A percentile compares a stretch with the other conserved stretches of the same genome.
phyloP scores from a whole-genome alignment of 768 basidiomycete genomes.

The Lactarius tabidus region DNA sequence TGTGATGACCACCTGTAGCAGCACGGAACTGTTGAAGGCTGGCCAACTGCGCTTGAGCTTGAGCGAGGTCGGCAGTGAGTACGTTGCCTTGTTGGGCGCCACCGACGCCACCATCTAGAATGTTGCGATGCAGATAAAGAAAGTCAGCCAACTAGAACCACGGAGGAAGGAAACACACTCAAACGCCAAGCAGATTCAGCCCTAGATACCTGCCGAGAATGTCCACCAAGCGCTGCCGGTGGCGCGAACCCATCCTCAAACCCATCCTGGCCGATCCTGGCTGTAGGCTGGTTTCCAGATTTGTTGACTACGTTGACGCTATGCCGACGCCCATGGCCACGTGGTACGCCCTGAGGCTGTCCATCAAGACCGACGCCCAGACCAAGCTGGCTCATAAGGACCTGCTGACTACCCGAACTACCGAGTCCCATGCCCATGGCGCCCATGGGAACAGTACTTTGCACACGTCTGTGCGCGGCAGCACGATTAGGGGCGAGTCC shows the following conservation, averaged over 20 bases:
- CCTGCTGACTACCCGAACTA: slow-evolving; percentile 44
- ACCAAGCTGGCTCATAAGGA: slow-evolving; percentile 67
- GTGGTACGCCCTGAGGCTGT: slow-evolving; percentile 61
- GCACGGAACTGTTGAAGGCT: slow-evolving; percentile 97
- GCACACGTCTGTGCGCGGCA: slow-evolving; percentile 70
- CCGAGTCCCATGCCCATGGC: slow-evolving; percentile 41
- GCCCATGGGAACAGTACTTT: slow-evolving; percentile 70
- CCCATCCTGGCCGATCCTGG: slow-evolving; percentile 53
- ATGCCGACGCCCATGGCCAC: slow-evolving; percentile 84
- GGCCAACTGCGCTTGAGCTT: slow-evolving; percentile 94
- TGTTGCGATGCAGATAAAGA: slow-evolving; percentile 6
- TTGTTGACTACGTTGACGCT: slow-evolving; percentile 92
- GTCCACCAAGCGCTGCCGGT: slow-evolving; percentile 54
- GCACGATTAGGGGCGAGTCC: slow-evolving; percentile 63
- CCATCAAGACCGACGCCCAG: slow-evolving; percentile 62
- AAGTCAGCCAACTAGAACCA: slow-evolving; percentile 12
- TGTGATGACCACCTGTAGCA: slow-evolving; percentile 88
- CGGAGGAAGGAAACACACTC: slow-evolving; percentile 47
- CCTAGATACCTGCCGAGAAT: slow-evolving; percentile 71
- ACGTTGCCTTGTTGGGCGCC: slow-evolving; percentile 51
- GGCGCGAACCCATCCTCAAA: slow-evolving; percentile 81
- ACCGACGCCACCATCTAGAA: slow-evolving; percentile 70
- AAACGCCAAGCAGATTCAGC: slow-evolving; percentile 87
- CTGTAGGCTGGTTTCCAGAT: slow-evolving; percentile 43
- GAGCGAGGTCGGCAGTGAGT: slow-evolving; percentile 83